Evolutionary conservation across 768 basidiomycete species (phyloP).

Genomic region (Mycena rosella): DNA sequence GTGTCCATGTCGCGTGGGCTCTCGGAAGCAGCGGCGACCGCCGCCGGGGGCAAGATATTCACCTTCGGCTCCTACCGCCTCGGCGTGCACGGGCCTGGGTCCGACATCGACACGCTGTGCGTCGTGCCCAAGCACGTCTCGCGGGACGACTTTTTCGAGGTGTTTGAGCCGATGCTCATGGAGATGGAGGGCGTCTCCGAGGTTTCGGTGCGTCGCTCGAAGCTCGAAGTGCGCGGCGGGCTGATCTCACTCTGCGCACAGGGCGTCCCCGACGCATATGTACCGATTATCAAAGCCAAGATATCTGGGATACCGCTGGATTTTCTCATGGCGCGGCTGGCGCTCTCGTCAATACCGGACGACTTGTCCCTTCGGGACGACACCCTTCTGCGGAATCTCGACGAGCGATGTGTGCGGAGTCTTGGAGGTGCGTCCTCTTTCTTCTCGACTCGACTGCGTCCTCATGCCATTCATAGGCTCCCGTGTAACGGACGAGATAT

Average conservation of each 20-base stretch:
- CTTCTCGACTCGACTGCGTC: constrained; percentile 5
- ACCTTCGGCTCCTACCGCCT: constrained; percentile 99
- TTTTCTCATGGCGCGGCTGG: constrained; percentile 92
- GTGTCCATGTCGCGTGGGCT: constrained; percentile 85
- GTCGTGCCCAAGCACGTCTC: constrained; percentile 98
- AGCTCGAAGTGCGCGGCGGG: background rate
- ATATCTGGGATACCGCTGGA: constrained; percentile 94
- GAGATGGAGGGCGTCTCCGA: constrained; percentile 87
- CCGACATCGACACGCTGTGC: constrained; percentile 98
- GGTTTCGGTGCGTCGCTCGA: constrained; percentile 78
- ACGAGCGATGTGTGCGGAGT: constrained; percentile 96
- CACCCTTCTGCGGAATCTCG: constrained; percentile 90
- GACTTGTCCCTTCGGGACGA: constrained; percentile 92
- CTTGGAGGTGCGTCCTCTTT: constrained; percentile 73
- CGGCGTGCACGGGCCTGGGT: constrained; percentile 95
- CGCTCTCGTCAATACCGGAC: constrained; percentile 90
- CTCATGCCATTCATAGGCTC: constrained; percentile 70
- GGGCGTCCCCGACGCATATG: constrained; percentile 97
- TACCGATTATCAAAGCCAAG: constrained; percentile 94
- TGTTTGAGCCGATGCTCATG: constrained; percentile 90
- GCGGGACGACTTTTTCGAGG: constrained; percentile 94
- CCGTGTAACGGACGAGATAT: constrained; percentile 94
- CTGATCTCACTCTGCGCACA: constrained; percentile 50
- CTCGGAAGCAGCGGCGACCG: constrained; percentile 87
- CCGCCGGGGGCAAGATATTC: constrained; percentile 98